A percentile compares a stretch with the other conserved stretches of the same genome.
Conservation (phyloP, 805 yeast genomes). For the Starmerella floris region DNA sequence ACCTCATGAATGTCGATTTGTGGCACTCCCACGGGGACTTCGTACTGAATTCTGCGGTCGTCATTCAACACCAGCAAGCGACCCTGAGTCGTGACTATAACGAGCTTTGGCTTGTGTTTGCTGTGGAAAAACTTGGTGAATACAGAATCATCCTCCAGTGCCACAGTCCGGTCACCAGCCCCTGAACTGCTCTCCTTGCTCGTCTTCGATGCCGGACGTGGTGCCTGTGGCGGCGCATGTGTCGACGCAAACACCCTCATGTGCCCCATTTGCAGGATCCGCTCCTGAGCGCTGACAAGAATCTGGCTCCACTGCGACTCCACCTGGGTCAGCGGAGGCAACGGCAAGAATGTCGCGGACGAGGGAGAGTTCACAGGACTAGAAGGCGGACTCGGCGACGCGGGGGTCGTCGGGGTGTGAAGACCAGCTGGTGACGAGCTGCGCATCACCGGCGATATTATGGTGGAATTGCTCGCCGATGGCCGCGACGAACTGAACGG, state of each 20-base stretch:
- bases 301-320: conserved; percentile 39
- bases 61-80: conserved; percentile 26
- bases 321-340: conserved; percentile 33
- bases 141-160: conserved; percentile 19
- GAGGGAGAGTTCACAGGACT: background rate
- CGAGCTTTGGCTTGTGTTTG: conserved; percentile 21
- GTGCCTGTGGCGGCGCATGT: conserved; percentile 15
- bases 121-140: conserved; percentile 24
- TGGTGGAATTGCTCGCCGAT: background rate
- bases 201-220: no score
- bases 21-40: conserved; percentile 27
- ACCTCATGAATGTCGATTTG: conserved; percentile 26
- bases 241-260: conserved; percentile 24
- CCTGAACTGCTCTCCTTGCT: background rate
- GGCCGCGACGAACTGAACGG: background rate
- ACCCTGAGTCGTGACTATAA: conserved; percentile 28
- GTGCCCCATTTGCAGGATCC: conserved; percentile 35
- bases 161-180: conserved; percentile 10
- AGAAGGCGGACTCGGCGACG: conserved; percentile 4
- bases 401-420: conserved; percentile 1
- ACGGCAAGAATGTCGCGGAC: conserved; percentile 7
- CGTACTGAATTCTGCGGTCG: conserved; percentile 25
- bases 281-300: conserved; percentile 35
- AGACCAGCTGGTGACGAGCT: background rate
- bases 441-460: background rate